These are phyloP conservation scores for Metschnikowia lunata DNA, from an alignment of 805 yeast genomes.

Conservation along the genomic window DNA sequence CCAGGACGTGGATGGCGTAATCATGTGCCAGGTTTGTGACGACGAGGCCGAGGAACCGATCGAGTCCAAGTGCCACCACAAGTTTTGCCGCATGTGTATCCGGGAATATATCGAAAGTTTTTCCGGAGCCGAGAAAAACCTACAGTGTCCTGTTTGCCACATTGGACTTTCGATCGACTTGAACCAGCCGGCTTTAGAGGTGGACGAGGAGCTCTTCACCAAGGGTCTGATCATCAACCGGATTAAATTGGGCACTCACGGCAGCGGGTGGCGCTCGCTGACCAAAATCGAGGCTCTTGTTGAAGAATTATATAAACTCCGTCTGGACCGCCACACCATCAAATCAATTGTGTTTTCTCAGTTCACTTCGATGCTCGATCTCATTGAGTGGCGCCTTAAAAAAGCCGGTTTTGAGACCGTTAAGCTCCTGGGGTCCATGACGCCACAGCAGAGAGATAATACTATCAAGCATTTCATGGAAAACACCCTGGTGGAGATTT, in stretches of 20 bases:
- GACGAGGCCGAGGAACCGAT: constrained; percentile 99
- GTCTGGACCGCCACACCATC: constrained; percentile 84
- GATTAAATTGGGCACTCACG: constrained; percentile 65
- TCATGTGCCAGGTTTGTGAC: constrained; percentile 87
- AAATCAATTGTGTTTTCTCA: constrained; percentile 97
- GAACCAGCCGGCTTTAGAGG: constrained; percentile 78
- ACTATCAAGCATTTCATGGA: constrained; percentile 91
- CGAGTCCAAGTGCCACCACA: constrained; percentile 89
- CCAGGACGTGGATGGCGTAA: constrained; percentile 47
- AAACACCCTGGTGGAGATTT: constrained; percentile 87
- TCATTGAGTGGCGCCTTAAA: constrained; percentile 92
- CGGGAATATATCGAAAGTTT: constrained; percentile 84
- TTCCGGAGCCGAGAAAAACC: constrained; percentile 52
- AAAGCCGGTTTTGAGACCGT: constrained; percentile 95
- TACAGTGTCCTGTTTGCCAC: constrained; percentile 95
- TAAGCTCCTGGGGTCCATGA: constrained; percentile 93
- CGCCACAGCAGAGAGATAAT: constrained; percentile 90
- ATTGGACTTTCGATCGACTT: constrained; percentile 88
- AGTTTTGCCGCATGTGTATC: constrained; percentile 88
- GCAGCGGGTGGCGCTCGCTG: constrained; percentile 85
- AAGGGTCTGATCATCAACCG: constrained; percentile 78
- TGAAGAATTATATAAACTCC: constrained; percentile 81
- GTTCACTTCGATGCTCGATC: constrained; percentile 92
- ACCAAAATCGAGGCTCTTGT: constrained; percentile 95
- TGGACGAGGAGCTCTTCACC: constrained; percentile 55